Evolutionary conservation across 495 filamentous ascomycete genomes (phyloP).

Genomic region (Penicillium robsamsonii): DNA sequence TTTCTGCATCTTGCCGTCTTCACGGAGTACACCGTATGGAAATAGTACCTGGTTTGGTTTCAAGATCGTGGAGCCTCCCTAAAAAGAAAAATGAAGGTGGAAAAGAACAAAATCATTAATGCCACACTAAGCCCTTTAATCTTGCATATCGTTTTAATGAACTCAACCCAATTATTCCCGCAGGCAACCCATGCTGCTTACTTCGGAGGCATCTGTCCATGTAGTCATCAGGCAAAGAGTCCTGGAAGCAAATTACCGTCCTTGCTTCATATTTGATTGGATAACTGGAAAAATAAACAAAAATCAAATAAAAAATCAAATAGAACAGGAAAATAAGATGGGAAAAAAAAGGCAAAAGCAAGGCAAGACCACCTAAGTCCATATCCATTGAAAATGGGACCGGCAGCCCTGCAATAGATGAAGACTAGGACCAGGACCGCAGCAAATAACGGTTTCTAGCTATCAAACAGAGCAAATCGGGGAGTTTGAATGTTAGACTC

Average conservation of each 20-base stretch:
- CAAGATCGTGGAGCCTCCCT: conserved; percentile 3
- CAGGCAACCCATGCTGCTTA: conserved; percentile 1
- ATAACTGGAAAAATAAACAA: neutral
- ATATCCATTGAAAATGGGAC: conserved; percentile 13
- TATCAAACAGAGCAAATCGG: conserved; percentile 22
- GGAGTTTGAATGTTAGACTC: conserved; percentile 14
- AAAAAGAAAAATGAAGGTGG: neutral
- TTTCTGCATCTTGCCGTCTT: conserved; percentile 16
- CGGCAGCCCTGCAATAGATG: conserved; percentile 19
- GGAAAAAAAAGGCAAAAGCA: conserved; percentile 1
- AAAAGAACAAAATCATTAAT: neutral
- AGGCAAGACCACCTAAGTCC: conserved; percentile 5
- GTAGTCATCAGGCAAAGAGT: neutral
- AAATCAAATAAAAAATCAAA: neutral
- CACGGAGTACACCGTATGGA: neutral
- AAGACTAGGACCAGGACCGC: conserved; percentile 17
- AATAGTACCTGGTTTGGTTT: conserved; percentile 4
- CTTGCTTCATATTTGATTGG: conserved; percentile 1
- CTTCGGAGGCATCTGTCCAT: neutral
- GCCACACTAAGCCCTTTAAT: conserved; percentile 5
- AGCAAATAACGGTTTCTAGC: conserved; percentile 30
- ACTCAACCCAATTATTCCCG: conserved; percentile 1
- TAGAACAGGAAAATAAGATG: neutral
- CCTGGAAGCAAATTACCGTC: neutral
- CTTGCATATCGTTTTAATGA: conserved; percentile 3